Conservation (phyloP, 371 early-diverging fungal genomes). For the Mucor indicus region DNA sequence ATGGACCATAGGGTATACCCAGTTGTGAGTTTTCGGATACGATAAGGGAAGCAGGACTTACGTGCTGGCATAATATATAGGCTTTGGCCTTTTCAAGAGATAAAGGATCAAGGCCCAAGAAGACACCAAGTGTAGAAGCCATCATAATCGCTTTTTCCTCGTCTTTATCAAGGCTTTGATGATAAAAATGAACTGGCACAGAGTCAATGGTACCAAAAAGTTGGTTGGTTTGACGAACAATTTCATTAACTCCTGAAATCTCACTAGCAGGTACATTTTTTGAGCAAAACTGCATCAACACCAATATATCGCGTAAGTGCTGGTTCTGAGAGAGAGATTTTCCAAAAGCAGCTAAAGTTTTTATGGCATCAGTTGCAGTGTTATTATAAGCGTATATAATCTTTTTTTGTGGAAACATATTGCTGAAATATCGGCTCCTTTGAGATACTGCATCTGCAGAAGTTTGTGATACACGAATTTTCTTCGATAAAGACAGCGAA, state of each 20-base stretch:
- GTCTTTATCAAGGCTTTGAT: constrained; percentile 18
- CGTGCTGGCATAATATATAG: too few species aligned
- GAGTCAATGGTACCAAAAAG: constrained; percentile 16
- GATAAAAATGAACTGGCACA: constrained; percentile 26
- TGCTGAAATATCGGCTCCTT: constrained; percentile 1
- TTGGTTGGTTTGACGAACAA: constrained; percentile 27
- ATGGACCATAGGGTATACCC: too few species aligned
- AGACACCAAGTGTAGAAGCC: constrained; percentile 16
- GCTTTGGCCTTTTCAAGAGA: too few species aligned
- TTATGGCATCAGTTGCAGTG: constrained; percentile 1
- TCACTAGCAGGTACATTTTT: constrained; percentile 1
- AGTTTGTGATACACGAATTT: neutral
- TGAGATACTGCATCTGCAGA: neutral
- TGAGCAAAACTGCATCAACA: constrained; percentile 8
- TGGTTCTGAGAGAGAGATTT: neutral
- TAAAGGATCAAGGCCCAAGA: too few species aligned
- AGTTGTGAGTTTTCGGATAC: too few species aligned
- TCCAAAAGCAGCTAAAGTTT: constrained; percentile 10
- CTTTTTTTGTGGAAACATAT: constrained; percentile 10
- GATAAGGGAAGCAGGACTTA: too few species aligned
- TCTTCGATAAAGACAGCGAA: neutral
- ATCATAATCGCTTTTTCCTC: constrained; percentile 16
- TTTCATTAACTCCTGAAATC: constrained; percentile 14
- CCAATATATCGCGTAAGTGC: constrained; percentile 4
- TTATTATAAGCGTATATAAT: constrained; percentile 19